Evolutionary conservation across 2,329 filamentous ascomycete species (phyloP).

Genomic region (Pyricularia pennisetigena): DNA sequence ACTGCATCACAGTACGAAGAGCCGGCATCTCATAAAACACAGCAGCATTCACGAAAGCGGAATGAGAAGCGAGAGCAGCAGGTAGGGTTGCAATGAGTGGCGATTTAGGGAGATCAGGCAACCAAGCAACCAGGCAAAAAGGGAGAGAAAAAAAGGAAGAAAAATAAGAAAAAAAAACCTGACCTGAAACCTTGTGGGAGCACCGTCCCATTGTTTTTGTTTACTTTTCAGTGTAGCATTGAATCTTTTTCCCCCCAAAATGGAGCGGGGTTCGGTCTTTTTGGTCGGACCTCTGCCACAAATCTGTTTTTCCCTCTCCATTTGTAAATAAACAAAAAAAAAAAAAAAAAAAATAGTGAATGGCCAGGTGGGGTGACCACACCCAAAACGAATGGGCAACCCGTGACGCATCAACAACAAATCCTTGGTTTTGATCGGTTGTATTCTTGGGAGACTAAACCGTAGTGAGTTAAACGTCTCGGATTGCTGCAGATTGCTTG

Average conservation of each 20-base stretch:
- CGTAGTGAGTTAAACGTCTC: neutral
- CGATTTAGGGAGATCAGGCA: neutral
- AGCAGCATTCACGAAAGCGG: neutral
- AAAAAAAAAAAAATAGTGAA: too few relatives aligned
- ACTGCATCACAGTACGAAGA: neutral
- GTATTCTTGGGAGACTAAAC: neutral
- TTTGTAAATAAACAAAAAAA: neutral
- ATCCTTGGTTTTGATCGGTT: neutral
- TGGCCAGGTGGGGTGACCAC: too few relatives aligned
- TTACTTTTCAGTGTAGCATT: neutral
- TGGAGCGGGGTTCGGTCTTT: neutral
- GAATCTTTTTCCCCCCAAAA: neutral
- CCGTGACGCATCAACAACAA: neutral
- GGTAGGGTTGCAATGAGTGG: neutral
- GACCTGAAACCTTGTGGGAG: neutral
- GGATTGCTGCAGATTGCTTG: neutral
- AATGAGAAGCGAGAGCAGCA: neutral
- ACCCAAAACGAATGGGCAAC: neutral
- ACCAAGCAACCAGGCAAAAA: neutral
- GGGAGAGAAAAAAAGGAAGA: too few relatives aligned
- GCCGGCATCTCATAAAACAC: neutral
- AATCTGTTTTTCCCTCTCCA: too few relatives aligned
- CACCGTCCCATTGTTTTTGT: neutral
- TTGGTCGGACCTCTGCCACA: neutral
- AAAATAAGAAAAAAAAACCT: neutral